Evolutionary conservation across 768 basidiomycete species (phyloP), one percentile per base, ranked within the genome.

Genomic region (Favolaschia claudopus): DNA sequence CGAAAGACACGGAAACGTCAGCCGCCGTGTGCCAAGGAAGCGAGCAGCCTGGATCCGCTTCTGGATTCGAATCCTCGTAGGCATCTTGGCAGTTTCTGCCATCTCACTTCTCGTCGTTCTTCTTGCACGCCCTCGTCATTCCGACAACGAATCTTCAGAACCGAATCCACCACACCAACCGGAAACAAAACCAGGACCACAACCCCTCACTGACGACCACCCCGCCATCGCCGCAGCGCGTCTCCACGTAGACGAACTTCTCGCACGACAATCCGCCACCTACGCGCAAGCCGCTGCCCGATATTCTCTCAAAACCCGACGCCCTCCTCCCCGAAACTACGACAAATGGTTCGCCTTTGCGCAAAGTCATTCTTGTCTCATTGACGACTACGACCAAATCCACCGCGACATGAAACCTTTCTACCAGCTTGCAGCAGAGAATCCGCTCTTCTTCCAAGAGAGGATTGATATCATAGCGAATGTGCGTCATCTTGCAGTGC

Each of bases 311-410:
- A 46, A 40, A 33, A 61, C 42, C 8, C 33, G 40, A 3, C 60
- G 60, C 13, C 3, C 34, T 13, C 53, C 60, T 25, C 60, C 60
- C 5, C 47, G 29, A 9, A 48, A 48, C 25, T 55, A 48, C 39
- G 45, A 54, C 53, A 55, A 48, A 31, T 60, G 58, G 58, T 60
- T 60, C 58, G 19, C 31, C 22, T 55, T 54, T 25, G 58, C 58
- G 15, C 24, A 40, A 34, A 39, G 17, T 24, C 31, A 55, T 20
- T 47, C 36, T 5, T 60, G 58, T 28, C 45, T 60, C 31, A 48
- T 60, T 43, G 58, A 60, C 52, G 58, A 60, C 13, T 60, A 60
- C 38, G 52, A 60, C 25, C 58, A 60, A 32, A 54, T 60, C 19
- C 8, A 32, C 4, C 43, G 52, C 27, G 52, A 60, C 46, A 55